phyloP scores from a whole-genome alignment of 1,284 basidiomycete species.

The Leccinum proliferum region DNA sequence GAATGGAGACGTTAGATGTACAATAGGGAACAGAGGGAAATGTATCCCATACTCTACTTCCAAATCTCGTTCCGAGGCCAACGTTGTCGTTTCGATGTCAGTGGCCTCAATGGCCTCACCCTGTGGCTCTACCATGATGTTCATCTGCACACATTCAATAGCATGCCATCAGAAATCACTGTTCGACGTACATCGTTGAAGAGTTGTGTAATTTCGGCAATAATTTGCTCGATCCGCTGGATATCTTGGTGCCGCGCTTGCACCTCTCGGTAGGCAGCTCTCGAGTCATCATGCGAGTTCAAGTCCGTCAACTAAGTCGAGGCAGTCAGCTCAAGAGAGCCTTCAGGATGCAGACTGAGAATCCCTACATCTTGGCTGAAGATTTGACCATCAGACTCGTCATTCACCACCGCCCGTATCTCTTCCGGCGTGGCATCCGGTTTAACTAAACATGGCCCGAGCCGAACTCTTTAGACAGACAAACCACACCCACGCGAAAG shows the following conservation, averaged over 20 bases:
- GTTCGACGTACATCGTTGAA: slow-evolving; percentile 77
- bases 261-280: slow-evolving; percentile 90
- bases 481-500: too few relatives aligned
- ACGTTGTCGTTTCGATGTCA: slow-evolving; percentile 75
- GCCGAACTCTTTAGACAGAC: too few relatives aligned
- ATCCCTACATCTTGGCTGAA: too few relatives aligned
- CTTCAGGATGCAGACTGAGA: too few relatives aligned
- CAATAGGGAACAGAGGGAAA: not conserved
- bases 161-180: not conserved
- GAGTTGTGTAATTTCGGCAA: slow-evolving; percentile 90
- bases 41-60: slow-evolving; percentile 59
- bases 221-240: slow-evolving; percentile 88
- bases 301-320: too few relatives aligned
- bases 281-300: slow-evolving; percentile 53
- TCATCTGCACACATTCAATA: slow-evolving; percentile 51
- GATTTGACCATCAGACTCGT: too few relatives aligned
- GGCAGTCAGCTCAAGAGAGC: too few relatives aligned
- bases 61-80: slow-evolving; percentile 73
- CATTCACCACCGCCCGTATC: too few relatives aligned
- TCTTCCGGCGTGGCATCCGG: too few relatives aligned
- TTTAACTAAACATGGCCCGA: too few relatives aligned
- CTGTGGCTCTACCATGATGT: slow-evolving; percentile 28
- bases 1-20: slow-evolving; percentile 8
- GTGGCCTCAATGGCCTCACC: slow-evolving; percentile 91
- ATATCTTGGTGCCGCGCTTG: slow-evolving; percentile 96